These are phyloP conservation scores for Gentiana dahurica DNA, from an alignment of 257 asterid genomes.

Conservation along the genomic window DNA sequence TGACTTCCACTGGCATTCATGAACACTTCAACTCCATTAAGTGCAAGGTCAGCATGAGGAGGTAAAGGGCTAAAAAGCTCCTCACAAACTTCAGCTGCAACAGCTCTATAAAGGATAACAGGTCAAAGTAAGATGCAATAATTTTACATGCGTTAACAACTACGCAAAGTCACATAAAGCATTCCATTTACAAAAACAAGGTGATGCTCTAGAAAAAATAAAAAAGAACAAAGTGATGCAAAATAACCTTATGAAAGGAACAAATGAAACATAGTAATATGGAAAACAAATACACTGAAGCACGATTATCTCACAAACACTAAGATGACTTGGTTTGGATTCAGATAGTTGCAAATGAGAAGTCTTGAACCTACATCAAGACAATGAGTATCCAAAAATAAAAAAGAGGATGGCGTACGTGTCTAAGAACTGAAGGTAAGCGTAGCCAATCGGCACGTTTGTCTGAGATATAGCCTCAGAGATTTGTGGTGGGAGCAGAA, in stretches of 20 bases:
- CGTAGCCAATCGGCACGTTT: constrained; percentile 82
- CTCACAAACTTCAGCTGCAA: constrained; percentile 96
- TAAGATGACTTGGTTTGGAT: too few relatives aligned
- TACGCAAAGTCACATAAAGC: too few relatives aligned
- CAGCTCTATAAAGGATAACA: constrained; percentile 44
- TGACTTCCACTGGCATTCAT: constrained; percentile 98
- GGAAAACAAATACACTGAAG: too few relatives aligned
- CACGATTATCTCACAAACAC: too few relatives aligned
- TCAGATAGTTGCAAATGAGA: background rate
- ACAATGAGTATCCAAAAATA: background rate
- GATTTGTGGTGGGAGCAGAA: constrained; percentile 58
- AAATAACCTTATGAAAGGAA: too few relatives aligned
- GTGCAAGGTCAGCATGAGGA: constrained; percentile 87
- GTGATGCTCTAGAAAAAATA: too few relatives aligned
- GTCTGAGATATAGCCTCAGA: constrained; percentile 62
- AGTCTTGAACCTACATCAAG: background rate
- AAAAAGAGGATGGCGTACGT: constrained; percentile 37
- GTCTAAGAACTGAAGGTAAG: constrained; percentile 70
- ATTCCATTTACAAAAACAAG: too few relatives aligned
- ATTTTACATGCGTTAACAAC: too few relatives aligned
- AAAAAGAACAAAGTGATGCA: too few relatives aligned
- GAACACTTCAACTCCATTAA: constrained; percentile 92
- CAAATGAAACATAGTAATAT: too few relatives aligned
- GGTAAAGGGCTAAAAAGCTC: constrained; percentile 88
- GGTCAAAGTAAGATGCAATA: constrained; percentile 3